A percentile compares a stretch with the other conserved stretches of the same genome.
phyloP scores from a whole-genome alignment of 2,329 filamentous ascomycete species.

The Ascochyta lentis region DNA sequence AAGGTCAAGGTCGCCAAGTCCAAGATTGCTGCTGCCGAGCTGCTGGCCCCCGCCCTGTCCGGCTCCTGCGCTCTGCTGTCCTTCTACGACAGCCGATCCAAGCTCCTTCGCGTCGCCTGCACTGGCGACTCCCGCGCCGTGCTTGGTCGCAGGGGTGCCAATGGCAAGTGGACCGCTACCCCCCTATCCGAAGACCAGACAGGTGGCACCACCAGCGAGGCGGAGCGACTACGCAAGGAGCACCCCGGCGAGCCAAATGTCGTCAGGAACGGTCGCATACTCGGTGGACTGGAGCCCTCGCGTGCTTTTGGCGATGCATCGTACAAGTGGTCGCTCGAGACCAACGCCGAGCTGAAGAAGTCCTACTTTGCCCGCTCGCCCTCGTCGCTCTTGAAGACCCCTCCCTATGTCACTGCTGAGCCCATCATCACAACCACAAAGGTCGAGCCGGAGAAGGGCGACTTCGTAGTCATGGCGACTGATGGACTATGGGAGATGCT shows the following conservation, averaged over 20 bases:
- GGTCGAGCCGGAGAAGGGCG: slow-evolving; percentile 85
- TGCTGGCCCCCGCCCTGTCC: slow-evolving; percentile 89
- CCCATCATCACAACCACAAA: slow-evolving; percentile 93
- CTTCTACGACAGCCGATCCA: slow-evolving; percentile 90
- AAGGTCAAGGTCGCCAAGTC: slow-evolving; percentile 89
- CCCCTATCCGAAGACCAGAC: slow-evolving; percentile 93
- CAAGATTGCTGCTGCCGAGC: slow-evolving; percentile 87
- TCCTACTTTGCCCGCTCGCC: slow-evolving; percentile 88
- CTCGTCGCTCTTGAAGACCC: slow-evolving; percentile 80
- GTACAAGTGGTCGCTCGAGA: slow-evolving; percentile 93
- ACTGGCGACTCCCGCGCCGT: slow-evolving; percentile 97
- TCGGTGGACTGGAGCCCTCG: slow-evolving; percentile 90
- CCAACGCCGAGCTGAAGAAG: slow-evolving; percentile 79
- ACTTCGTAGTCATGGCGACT: slow-evolving; percentile 95
- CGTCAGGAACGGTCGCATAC: slow-evolving; percentile 84
- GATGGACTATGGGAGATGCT: slow-evolving; percentile 99
- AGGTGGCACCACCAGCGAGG: slow-evolving; percentile 85
- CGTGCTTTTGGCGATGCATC: slow-evolving; percentile 95
- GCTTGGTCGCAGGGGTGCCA: slow-evolving; percentile 76
- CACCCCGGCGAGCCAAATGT: slow-evolving; percentile 91
- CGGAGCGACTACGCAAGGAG: slow-evolving; percentile 78
- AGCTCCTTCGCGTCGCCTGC: slow-evolving; percentile 90
- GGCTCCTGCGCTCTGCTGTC: slow-evolving; percentile 96
- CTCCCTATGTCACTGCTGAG: slow-evolving; percentile 96
- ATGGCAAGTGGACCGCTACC: slow-evolving; percentile 91